Base-by-base conservation (phyloP, 108 stramenopile species). In the Nitzschia palea region DNA sequence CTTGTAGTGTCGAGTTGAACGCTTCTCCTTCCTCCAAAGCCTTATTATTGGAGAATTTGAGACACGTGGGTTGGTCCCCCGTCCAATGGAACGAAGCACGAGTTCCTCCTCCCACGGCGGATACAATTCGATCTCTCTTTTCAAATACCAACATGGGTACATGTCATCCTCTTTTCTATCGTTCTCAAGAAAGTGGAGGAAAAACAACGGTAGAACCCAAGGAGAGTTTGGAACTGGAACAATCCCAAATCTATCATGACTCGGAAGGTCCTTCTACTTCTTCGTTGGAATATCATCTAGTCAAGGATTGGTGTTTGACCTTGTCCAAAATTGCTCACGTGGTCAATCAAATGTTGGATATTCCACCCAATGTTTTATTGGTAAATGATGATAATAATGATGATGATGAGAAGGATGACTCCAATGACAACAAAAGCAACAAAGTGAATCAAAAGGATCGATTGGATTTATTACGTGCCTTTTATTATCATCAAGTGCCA, bases 331-430 rank as follows among this genome's bases (percentile, higher is more conserved):
- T 71, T 30, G 70, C 70, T 23, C 52, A 55, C 22, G 10, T 4
- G 0, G 43, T 71, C n/a, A 63, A 30, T 37, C 20, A 72, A 33
- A 43, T 79, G 4, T 54, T 88, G 44, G 65, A 70, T 5, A 65
- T 87, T 25, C 79, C 81, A 18, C 40, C 63, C 15, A 53, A 70
- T 56, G 10, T 76, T 15, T 77, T 78, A 28, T 55, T 80, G 15
- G 28, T 55, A 9, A 57, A 78, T 9, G 61, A 71, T 27, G 51
- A 50, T 15, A 25, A 17, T 1, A 18, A 48, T 4, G 17, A 20
- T 18, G 47, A 10, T 4, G 18, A 48, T 5, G 47, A 48, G 22
- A 20, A 10, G 22, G 22, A 10, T 4, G 22, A 4, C 17, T 4
- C n/a, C 17, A 18, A 5, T 4, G 4, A 20, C 17, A 4, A 10